Evolutionary conservation across 805 yeast genomes (phyloP).

Genomic region (Lipomyces starkeyi): DNA sequence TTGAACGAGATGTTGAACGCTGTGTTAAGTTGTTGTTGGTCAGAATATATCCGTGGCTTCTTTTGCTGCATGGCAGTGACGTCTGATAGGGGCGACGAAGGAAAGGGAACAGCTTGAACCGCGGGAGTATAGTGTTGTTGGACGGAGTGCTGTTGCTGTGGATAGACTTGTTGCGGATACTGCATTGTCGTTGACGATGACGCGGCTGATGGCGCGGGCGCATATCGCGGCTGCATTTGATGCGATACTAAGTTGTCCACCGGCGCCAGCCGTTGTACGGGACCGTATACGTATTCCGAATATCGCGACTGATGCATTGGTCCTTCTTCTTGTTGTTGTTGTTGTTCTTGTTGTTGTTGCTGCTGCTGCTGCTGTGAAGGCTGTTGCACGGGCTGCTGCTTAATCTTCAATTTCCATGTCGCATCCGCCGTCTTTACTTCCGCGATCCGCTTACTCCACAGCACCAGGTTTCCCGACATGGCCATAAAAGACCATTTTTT

Average conservation of each 20-base stretch:
- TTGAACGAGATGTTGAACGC: conserved; percentile 14
- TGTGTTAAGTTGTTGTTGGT: conserved; percentile 1
- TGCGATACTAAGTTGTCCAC: background rate
- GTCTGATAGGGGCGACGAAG: background rate
- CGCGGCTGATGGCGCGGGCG: background rate
- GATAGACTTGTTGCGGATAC: background rate
- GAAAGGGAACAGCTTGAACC: background rate
- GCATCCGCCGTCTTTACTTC: conserved; percentile 17
- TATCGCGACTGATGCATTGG: conserved; percentile 1
- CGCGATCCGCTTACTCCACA: conserved; percentile 22
- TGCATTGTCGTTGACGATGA: background rate
- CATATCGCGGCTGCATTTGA: background rate
- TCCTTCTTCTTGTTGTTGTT: conserved; percentile 9
- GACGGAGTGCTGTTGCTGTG: background rate
- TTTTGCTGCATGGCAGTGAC: background rate
- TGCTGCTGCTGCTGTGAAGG: background rate
- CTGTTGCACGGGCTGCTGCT: background rate
- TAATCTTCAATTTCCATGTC: conserved; percentile 2
- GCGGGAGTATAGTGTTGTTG: background rate
- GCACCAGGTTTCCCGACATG: conserved; percentile 20
- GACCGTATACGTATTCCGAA: background rate
- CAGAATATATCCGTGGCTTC: background rate
- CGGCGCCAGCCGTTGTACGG: background rate
- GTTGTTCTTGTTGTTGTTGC: conserved; percentile 14
- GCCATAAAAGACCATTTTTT: conserved; percentile 23